Percentiles rank a stretch among this genome's conserved stretches.
Evolutionary conservation across 495 filamentous ascomycete genomes (phyloP).

Genomic region (Penicillium canariense): DNA sequence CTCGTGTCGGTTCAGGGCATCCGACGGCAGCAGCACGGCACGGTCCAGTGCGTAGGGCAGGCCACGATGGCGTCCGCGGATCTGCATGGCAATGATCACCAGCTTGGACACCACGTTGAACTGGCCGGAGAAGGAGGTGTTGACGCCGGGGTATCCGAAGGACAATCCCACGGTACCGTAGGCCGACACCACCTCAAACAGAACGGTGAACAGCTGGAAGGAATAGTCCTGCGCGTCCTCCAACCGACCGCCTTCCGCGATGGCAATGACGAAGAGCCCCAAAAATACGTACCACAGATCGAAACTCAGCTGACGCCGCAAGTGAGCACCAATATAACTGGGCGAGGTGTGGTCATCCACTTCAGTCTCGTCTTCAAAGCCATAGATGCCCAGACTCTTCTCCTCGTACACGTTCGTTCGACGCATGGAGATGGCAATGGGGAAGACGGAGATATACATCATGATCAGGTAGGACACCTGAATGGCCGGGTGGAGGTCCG

Average conservation of each 20-base stretch:
- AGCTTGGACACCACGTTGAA: constrained; percentile 83
- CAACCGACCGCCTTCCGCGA: constrained; percentile 70
- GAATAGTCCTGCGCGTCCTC: constrained; percentile 52
- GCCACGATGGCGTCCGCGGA: constrained; percentile 88
- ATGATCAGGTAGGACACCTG: constrained; percentile 95
- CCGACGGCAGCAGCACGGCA: constrained; percentile 80
- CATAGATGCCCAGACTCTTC: constrained; percentile 81
- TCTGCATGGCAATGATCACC: constrained; percentile 89
- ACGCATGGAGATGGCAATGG: constrained; percentile 90
- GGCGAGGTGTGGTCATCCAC: constrained; percentile 55
- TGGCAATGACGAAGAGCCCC: constrained; percentile 82
- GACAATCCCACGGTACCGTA: constrained; percentile 94
- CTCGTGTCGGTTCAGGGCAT: constrained; percentile 70
- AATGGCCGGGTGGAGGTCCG: constrained; percentile 79
- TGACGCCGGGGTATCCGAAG: constrained; percentile 71
- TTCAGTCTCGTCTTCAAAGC: constrained; percentile 38
- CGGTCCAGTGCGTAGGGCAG: constrained; percentile 89
- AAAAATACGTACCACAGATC: constrained; percentile 94
- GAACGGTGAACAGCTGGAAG: constrained; percentile 76
- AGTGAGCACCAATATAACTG: constrained; percentile 82
- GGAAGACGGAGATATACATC: constrained; percentile 99
- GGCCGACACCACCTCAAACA: constrained; percentile 89
- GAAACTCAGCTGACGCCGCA: constrained; percentile 86
- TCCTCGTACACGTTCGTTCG: constrained; percentile 97
- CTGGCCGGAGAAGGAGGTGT: constrained; percentile 76